Conservation (phyloP, 2,329 filamentous ascomycete genomes). For the Epichloe brachyelytri region DNA sequence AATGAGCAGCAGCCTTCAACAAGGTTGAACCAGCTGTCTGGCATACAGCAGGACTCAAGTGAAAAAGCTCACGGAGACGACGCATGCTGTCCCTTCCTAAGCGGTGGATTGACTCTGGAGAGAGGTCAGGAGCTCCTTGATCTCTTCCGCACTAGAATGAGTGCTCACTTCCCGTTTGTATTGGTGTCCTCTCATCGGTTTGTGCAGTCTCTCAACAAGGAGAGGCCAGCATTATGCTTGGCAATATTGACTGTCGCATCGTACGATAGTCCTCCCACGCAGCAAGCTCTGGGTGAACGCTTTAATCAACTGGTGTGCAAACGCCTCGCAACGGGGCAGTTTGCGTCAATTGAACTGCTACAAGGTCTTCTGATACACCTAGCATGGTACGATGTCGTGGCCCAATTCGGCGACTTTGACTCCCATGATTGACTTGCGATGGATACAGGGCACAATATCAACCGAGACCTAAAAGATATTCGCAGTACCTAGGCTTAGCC, state of each 20-base stretch:
- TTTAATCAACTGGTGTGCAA: slow-evolving; percentile 17
- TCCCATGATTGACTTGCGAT: background rate
- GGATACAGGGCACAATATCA: slow-evolving; percentile 19
- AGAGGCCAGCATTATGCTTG: slow-evolving; percentile 15
- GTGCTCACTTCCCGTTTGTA: slow-evolving; percentile 18
- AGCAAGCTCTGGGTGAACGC: slow-evolving; percentile 13
- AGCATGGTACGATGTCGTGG: slow-evolving; percentile 15
- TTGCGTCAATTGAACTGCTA: slow-evolving; percentile 17
- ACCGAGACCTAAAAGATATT: slow-evolving; percentile 14
- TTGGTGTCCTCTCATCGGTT: slow-evolving; percentile 8
- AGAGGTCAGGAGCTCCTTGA: slow-evolving; percentile 15
- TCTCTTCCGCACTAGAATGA: slow-evolving; percentile 13
- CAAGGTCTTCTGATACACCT: slow-evolving; percentile 19
- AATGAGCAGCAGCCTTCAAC: no score
- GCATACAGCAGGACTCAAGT: background rate
- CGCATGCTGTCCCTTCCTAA: slow-evolving; percentile 12
- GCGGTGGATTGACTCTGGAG: slow-evolving; percentile 11
- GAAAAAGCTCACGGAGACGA: slow-evolving; percentile 9
- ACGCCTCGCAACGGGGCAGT: slow-evolving; percentile 12
- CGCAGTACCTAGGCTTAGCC: slow-evolving; percentile 18
- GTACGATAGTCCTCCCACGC: slow-evolving; percentile 11
- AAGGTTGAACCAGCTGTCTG: background rate
- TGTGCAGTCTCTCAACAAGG: background rate
- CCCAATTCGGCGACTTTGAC: no score
- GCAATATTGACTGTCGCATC: slow-evolving; percentile 17